phyloP scores from a whole-genome alignment of 1,139 yeast genomes.

The Yamadazyma blattariae region DNA sequence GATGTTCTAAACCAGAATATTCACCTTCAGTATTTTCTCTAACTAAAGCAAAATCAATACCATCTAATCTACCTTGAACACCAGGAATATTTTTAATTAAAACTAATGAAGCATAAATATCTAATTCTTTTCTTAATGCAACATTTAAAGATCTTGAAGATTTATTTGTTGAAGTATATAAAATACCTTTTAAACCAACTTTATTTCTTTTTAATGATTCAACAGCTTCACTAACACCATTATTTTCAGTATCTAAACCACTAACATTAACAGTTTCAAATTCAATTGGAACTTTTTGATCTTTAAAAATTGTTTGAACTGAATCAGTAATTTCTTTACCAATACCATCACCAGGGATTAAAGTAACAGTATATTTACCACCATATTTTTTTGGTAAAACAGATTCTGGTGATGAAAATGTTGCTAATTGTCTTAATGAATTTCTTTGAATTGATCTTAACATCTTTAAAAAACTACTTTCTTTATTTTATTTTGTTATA shows the following conservation, averaged over 20 bases:
- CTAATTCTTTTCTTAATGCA: constrained; percentile 93
- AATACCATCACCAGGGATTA: constrained; percentile 97
- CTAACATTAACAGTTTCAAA: constrained; percentile 91
- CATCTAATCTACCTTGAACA: constrained; percentile 82
- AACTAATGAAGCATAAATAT: constrained; percentile 91
- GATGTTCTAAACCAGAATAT: constrained; percentile 97
- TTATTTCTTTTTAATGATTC: constrained; percentile 92
- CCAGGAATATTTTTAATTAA: constrained; percentile 94
- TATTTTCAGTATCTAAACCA: constrained; percentile 64
- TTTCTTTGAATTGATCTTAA: constrained; percentile 18
- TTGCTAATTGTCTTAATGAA: constrained; percentile 45
- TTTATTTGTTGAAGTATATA: constrained; percentile 80
- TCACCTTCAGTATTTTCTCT: constrained; percentile 99
- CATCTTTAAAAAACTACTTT: too few species aligned
- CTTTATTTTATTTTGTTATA: background rate
- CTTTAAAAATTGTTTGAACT: constrained; percentile 83
- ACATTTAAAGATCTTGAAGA: constrained; percentile 75
- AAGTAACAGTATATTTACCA: constrained; percentile 86
- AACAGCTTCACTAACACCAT: constrained; percentile 75
- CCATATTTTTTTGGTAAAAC: constrained; percentile 90
- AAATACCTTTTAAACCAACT: constrained; percentile 94
- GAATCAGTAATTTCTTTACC: constrained; percentile 96
- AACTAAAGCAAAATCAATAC: constrained; percentile 88
- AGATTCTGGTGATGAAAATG: constrained; percentile 55
- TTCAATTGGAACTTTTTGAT: constrained; percentile 85